phyloP scores from a whole-genome alignment of 768 basidiomycete genomes.

The Rickenella mellea region DNA sequence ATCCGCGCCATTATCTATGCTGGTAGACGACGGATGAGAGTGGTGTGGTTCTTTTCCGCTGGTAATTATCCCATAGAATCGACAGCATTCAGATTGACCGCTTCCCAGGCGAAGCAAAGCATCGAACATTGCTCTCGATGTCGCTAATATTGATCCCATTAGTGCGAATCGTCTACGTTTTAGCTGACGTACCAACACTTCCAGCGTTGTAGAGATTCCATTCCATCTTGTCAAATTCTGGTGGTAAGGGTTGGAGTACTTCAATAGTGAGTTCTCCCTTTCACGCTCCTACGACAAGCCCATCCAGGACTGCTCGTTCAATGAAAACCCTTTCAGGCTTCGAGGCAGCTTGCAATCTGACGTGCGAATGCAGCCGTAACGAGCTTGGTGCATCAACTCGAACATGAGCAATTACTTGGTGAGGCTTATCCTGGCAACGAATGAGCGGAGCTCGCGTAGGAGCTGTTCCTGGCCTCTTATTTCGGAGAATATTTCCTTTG shows the following conservation, averaged over 20 bases:
- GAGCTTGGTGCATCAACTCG: slow-evolving; percentile 41
- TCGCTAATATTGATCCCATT: slow-evolving; percentile 29
- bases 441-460: slow-evolving; percentile 33
- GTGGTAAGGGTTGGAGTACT: slow-evolving; percentile 48
- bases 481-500: slow-evolving; percentile 44
- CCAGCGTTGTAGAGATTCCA: slow-evolving; percentile 61
- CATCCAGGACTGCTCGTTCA: slow-evolving; percentile 41
- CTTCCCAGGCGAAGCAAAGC: slow-evolving; percentile 38
- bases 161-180: not conserved
- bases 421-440: slow-evolving; percentile 13
- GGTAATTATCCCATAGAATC: slow-evolving; percentile 40
- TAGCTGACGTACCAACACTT: slow-evolving; percentile 36
- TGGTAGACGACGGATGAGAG: slow-evolving; percentile 7
- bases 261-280: slow-evolving; percentile 48
- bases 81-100: slow-evolving; percentile 35
- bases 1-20: slow-evolving; percentile 5
- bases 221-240: slow-evolving; percentile 48
- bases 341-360: slow-evolving; percentile 51
- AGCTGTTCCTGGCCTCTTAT: slow-evolving; percentile 32
- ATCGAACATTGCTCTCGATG: slow-evolving; percentile 57
- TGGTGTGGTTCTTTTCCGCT: slow-evolving; percentile 14
- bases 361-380: slow-evolving; percentile 55
- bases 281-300: slow-evolving; percentile 41
- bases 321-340: slow-evolving; percentile 41
- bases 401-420: slow-evolving; percentile 39